Percentiles rank a stretch among this genome's conserved stretches.
phyloP scores from a whole-genome alignment of 805 yeast genomes.

The Lachancea sp. region DNA sequence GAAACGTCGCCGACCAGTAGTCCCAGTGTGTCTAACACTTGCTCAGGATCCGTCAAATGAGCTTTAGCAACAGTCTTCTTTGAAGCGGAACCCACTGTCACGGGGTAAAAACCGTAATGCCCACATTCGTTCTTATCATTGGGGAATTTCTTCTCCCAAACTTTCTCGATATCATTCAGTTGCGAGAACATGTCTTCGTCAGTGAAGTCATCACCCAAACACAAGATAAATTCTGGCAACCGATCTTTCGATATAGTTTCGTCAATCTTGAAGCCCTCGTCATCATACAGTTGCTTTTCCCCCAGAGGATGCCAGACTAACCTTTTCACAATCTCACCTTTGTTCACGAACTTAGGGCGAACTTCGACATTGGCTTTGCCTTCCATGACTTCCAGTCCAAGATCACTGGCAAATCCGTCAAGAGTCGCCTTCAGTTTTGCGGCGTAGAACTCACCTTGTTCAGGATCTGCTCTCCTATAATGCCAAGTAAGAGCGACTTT shows the following conservation, averaged over 20 bases:
- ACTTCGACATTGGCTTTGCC: constrained; percentile 98
- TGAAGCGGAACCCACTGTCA: constrained; percentile 88
- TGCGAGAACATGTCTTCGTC: constrained; percentile 97
- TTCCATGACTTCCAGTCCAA: constrained; percentile 89
- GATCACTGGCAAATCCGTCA: constrained; percentile 52
- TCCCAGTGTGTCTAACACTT: constrained; percentile 80
- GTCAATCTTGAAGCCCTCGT: constrained; percentile 27
- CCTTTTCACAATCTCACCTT: constrained; percentile 90
- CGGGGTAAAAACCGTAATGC: constrained; percentile 66
- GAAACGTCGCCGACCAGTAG: constrained; percentile 73
- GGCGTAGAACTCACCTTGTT: constrained; percentile 83
- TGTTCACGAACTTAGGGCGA: constrained; percentile 90
- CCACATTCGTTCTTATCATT: constrained; percentile 42
- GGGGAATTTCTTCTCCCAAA: constrained; percentile 32
- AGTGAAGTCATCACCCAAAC: constrained; percentile 93
- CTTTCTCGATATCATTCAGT: constrained; percentile 52
- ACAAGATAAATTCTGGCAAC: constrained; percentile 77
- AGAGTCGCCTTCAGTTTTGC: constrained; percentile 61
- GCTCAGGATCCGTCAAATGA: constrained; percentile 75
- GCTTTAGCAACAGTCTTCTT: constrained; percentile 80
- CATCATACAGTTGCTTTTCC: constrained; percentile 39
- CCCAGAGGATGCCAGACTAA: constrained; percentile 64
- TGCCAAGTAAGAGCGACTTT: constrained; percentile 98
- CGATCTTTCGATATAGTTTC: constrained; percentile 35
- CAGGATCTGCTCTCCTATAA: constrained; percentile 91